Percentiles rank a stretch among this genome's conserved stretches.
Conservation (phyloP, 1,139 yeast species). For the Yamadazyma blattariae region DNA sequence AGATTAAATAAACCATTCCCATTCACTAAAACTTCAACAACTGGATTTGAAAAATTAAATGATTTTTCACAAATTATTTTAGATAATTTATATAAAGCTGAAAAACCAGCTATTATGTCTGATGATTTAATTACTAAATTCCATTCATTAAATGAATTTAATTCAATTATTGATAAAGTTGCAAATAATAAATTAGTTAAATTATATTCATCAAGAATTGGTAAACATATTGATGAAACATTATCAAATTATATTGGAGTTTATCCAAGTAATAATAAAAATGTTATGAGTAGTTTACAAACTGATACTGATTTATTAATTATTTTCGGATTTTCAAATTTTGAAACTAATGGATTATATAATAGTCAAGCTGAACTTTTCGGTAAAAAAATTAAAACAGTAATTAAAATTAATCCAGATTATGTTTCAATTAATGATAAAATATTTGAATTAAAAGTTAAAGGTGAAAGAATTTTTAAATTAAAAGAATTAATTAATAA, state of each 20-base stretch:
- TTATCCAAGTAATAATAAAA: slow-evolving; percentile 32
- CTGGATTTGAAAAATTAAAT: slow-evolving; percentile 23
- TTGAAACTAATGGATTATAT: slow-evolving; percentile 53
- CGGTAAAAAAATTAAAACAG: slow-evolving; percentile 20
- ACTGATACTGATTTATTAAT: slow-evolving; percentile 45
- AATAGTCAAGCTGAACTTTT: slow-evolving; percentile 14
- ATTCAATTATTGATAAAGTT: slow-evolving; percentile 40
- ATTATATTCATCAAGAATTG: slow-evolving; percentile 39
- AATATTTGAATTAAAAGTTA: slow-evolving; percentile 19
- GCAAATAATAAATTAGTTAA: slow-evolving; percentile 24
- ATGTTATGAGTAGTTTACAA: slow-evolving; percentile 27
- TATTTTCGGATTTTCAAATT: slow-evolving; percentile 49
- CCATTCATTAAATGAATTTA: slow-evolving; percentile 37
- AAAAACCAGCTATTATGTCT: slow-evolving; percentile 60
- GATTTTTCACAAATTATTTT: slow-evolving; percentile 47
- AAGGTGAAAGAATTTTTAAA: slow-evolving; percentile 18
- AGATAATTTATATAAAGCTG: slow-evolving; percentile 46
- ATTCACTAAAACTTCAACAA: slow-evolving; percentile 16
- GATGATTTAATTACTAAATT: slow-evolving; percentile 66
- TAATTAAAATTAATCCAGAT: slow-evolving; percentile 34
- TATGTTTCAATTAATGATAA: slow-evolving; percentile 28
- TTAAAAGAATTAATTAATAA: slow-evolving; percentile 20
- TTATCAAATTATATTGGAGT: slow-evolving; percentile 59
- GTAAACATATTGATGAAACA: slow-evolving; percentile 61
- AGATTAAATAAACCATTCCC: slow-evolving; percentile 25